phyloP scores from a whole-genome alignment of 768 basidiomycete species.

The Collybia nuda region DNA sequence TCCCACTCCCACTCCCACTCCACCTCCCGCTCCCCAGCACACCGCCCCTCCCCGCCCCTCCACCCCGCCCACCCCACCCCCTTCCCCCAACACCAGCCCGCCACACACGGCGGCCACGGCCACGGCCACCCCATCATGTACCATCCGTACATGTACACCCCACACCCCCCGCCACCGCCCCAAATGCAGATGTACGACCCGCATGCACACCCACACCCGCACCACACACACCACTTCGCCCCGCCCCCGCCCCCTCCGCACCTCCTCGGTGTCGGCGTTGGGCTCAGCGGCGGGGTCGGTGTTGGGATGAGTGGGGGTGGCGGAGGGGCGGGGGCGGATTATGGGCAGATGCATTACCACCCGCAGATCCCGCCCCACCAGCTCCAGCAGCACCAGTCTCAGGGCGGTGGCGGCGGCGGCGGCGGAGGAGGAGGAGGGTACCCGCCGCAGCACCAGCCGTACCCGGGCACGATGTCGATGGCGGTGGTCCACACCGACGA shows the following conservation, averaged over 20 bases:
- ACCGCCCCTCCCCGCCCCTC: conserved; percentile 28
- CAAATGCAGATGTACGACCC: conserved; percentile 30
- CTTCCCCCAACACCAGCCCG: conserved; percentile 28
- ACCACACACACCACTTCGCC: conserved; percentile 13
- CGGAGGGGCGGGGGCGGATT: no score
- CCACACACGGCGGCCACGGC: conserved; percentile 26
- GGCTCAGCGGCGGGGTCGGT: no score
- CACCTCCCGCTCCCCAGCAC: conserved; percentile 35
- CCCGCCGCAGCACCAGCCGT: conserved; percentile 17
- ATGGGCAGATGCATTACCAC: conserved; percentile 7
- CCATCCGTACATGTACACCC: conserved; percentile 36
- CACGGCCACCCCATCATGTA: conserved; percentile 22
- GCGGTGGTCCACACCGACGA: conserved; percentile 65
- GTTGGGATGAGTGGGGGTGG: no score
- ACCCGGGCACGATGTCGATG: conserved; percentile 29
- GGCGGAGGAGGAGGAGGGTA: no score
- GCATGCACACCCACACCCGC: conserved; percentile 11
- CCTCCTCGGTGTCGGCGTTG: not conserved
- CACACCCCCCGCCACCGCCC: conserved; percentile 13
- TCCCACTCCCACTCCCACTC: conserved; percentile 56
- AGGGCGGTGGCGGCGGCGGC: no score
- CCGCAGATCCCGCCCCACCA: conserved; percentile 6
- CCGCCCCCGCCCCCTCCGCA: conserved; percentile 10
- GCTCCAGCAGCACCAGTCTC: conserved; percentile 13
- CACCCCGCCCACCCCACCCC: conserved; percentile 35